These are phyloP conservation scores for Eimeria maxima DNA, from an alignment of 169 alveolate genomes.

Conservation along the genomic window DNA sequence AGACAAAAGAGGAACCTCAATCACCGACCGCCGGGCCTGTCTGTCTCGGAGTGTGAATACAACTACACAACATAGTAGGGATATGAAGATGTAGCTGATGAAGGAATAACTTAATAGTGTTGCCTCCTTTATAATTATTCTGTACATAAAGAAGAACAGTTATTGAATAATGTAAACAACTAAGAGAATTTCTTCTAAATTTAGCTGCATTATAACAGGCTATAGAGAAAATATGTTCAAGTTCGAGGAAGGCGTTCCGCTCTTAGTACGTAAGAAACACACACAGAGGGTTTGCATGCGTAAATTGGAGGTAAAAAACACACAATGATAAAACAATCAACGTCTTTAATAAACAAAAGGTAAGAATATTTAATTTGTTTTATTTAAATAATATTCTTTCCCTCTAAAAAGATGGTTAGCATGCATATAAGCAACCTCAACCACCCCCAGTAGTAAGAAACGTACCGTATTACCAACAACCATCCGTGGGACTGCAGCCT, in stretches of 20 bases:
- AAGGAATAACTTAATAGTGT: neutral
- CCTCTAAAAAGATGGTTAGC: neutral
- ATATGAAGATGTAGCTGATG: neutral
- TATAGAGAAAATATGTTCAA: no score
- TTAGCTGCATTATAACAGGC: neutral
- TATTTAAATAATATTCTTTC: neutral
- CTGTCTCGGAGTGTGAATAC: neutral
- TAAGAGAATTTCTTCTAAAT: neutral
- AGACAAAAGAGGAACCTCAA: neutral
- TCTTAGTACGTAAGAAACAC: neutral
- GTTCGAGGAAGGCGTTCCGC: neutral
- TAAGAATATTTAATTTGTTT: neutral
- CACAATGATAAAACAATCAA: neutral
- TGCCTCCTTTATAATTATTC: neutral
- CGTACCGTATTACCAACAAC: no score
- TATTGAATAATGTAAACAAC: neutral
- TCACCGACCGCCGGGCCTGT: conserved; percentile 3
- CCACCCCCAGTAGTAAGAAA: conserved; percentile 31
- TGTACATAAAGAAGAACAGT: neutral
- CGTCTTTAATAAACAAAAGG: neutral
- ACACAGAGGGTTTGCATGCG: neutral
- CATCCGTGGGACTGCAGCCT: conserved; percentile 52
- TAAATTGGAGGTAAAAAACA: neutral
- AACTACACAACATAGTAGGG: no score
- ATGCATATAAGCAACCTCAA: conserved; percentile 5